Conservation (phyloP, 2,329 filamentous ascomycete genomes). For the Ceratocystis ficicola region DNA sequence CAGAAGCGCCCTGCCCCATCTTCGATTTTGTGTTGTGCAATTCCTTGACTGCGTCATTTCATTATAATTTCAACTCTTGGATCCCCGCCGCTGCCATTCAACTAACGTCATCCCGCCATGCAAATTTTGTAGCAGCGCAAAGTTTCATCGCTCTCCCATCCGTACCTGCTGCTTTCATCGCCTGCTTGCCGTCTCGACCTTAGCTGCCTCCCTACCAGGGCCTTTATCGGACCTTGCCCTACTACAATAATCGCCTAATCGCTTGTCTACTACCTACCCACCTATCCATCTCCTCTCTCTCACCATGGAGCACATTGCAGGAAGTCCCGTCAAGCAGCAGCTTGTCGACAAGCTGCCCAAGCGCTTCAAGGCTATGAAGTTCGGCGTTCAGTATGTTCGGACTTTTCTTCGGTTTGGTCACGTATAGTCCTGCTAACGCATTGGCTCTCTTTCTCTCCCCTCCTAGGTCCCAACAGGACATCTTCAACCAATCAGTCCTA, state of each 20-base stretch:
- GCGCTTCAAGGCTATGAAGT: slow-evolving; percentile 85
- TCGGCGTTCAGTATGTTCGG: slow-evolving; percentile 68
- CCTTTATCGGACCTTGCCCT: not conserved
- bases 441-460: not conserved
- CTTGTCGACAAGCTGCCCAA: slow-evolving; percentile 80
- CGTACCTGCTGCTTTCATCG: not conserved
- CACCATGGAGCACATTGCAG: slow-evolving; percentile 25
- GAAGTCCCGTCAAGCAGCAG: slow-evolving; percentile 60
- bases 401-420: not conserved
- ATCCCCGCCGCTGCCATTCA: not conserved
- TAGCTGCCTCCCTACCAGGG: not conserved
- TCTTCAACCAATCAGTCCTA: slow-evolving; percentile 87
- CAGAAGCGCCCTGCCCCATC: not conserved
- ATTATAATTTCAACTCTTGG: not conserved
- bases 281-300: not conserved
- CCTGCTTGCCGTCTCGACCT: not conserved
- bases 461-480: slow-evolving; percentile 72
- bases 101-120: slow-evolving; percentile 17
- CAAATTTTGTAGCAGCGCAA: slow-evolving; percentile 20
- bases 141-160: not conserved
- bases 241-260: not conserved
- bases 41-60: too few relatives aligned
- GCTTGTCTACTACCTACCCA: not conserved
- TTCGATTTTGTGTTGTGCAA: too few relatives aligned
- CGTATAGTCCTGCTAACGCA: not conserved